phyloP scores from a whole-genome alignment of 2,329 filamentous ascomycete genomes.

The Lachnellula occidentalis region DNA sequence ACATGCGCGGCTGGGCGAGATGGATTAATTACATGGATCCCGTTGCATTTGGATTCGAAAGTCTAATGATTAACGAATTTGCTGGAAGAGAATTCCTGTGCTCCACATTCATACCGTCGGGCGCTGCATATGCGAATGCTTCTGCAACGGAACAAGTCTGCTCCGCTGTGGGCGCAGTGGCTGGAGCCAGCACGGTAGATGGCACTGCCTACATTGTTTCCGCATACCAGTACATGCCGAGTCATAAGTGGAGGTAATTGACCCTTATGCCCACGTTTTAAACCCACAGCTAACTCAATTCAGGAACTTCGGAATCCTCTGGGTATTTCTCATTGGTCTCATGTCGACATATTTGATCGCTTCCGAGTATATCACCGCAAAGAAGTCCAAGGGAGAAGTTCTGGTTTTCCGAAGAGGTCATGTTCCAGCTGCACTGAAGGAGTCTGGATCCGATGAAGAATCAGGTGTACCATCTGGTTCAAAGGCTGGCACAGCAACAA shows the following conservation, averaged over 20 bases:
- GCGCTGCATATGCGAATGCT: slow-evolving; percentile 8
- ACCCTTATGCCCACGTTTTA: not conserved
- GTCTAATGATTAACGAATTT: slow-evolving; percentile 76
- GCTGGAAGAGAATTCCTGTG: slow-evolving; percentile 16
- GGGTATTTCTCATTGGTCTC: slow-evolving; percentile 60
- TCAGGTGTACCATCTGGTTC: not conserved
- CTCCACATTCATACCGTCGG: slow-evolving; percentile 16
- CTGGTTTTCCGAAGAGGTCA: not conserved
- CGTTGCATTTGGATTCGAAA: slow-evolving; percentile 73
- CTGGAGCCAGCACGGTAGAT: slow-evolving; percentile 45
- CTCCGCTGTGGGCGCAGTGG: slow-evolving; percentile 48
- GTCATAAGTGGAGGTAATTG: slow-evolving; percentile 53
- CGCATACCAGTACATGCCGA: slow-evolving; percentile 51
- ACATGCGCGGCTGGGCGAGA: slow-evolving; percentile 72
- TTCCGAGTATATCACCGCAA: slow-evolving; percentile 55
- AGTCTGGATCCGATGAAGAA: not conserved
- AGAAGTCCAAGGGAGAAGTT: slow-evolving; percentile 71
- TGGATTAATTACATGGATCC: slow-evolving; percentile 65
- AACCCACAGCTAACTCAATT: not conserved
- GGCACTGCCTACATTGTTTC: slow-evolving; percentile 52
- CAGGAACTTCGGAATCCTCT: slow-evolving; percentile 60
- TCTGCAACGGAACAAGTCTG: slow-evolving; percentile 39
- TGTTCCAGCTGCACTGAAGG: not conserved
- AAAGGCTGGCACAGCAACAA: not conserved
- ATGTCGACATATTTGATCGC: slow-evolving; percentile 53